Evolutionary conservation across 176 grass and related monocot genomes (phyloP), one percentile per base, ranked within the genome.

Genomic region (Ensete glaucum): DNA sequence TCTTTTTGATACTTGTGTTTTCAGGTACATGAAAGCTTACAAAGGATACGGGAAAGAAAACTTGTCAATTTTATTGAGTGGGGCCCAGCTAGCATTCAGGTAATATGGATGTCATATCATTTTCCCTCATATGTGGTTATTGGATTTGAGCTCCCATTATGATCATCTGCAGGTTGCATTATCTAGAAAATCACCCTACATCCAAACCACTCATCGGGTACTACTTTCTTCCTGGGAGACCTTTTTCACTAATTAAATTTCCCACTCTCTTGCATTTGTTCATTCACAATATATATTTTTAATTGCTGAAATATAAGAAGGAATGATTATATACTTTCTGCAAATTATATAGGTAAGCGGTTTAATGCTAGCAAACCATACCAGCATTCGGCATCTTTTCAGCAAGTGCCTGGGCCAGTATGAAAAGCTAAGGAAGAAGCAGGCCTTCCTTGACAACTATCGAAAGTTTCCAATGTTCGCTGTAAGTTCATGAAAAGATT

Each of bases 41-140:
- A 99, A 83, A 91, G 95, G 76, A 99, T 99, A 79, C 86, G 95
- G 0, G 95, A 99, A 85, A 99, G 91, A 74, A 99, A 94, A 77
- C 96, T 94, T 74, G 96, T 99, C 59, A 99, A 99, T 78, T 99
- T 99, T 52, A 93, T 99, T 56, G 95, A 99, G 67, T 99, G 95
- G 95, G 95, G 90, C 49, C 95, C 95, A 80, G 95, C 95, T 76
- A 99, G 95, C 71, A 99, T 99, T 89, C 95, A 99, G 86, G 87
- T 92, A 2, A 59, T 43, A 6, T 43, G 43, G 16, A 50, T 50
- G 29, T 50, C 29, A 69, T 17, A 72, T 20, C 67, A 71, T 55
- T 51, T 51, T 6, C 34, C 9, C 57, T 27, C 16, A 0, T 20
- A 73, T 69, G 67, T 16, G 15, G 15, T 73, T 43, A 43, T 43